Evolutionary conservation across 163 green algal genomes (phyloP).

Genomic region (Prototheca stagnorum): DNA sequence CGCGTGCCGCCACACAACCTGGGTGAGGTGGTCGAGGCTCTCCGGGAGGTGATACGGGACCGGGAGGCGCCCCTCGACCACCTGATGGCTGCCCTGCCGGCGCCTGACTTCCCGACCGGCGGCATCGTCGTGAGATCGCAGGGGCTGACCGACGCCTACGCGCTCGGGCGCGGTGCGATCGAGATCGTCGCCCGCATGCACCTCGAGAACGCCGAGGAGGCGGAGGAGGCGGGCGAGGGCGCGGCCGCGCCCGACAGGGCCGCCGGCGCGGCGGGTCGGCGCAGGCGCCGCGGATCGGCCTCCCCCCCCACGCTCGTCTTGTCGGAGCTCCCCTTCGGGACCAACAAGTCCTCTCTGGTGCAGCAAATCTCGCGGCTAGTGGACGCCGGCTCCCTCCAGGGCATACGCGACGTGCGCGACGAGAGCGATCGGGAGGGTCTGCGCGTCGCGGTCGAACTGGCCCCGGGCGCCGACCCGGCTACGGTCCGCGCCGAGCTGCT

Average conservation of each 20-base stretch:
- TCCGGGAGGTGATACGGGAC: slow-evolving; percentile 58
- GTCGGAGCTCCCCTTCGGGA: slow-evolving; percentile 85
- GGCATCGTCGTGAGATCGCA: slow-evolving; percentile 42
- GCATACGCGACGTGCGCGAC: slow-evolving; percentile 77
- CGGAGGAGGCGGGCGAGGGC: not conserved
- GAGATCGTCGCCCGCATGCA: slow-evolving; percentile 48
- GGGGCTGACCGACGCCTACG: slow-evolving; percentile 52
- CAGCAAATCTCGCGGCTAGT: slow-evolving; percentile 55
- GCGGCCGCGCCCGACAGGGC: not conserved
- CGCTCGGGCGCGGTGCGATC: slow-evolving; percentile 48
- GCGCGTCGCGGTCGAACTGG: slow-evolving; percentile 81
- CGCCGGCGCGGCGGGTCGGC: no score
- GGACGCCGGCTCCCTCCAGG: slow-evolving; percentile 42
- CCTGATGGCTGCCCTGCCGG: slow-evolving; percentile 71
- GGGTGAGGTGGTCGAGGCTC: slow-evolving; percentile 48
- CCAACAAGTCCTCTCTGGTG: slow-evolving; percentile 67
- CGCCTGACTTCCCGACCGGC: slow-evolving; percentile 90
- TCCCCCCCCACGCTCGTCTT: slow-evolving; percentile 70
- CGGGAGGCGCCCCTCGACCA: slow-evolving; percentile 49
- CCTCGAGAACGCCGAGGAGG: slow-evolving; percentile 43
- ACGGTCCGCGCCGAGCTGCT: not conserved
- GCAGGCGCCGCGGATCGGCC: no score
- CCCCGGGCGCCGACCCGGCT: slow-evolving; percentile 10
- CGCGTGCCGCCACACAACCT: slow-evolving; percentile 94
- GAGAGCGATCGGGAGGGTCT: slow-evolving; percentile 79